Percentiles rank a stretch among this genome's conserved stretches.
phyloP scores from a whole-genome alignment of 441 rosid species.

The Isatis lusitanica region DNA sequence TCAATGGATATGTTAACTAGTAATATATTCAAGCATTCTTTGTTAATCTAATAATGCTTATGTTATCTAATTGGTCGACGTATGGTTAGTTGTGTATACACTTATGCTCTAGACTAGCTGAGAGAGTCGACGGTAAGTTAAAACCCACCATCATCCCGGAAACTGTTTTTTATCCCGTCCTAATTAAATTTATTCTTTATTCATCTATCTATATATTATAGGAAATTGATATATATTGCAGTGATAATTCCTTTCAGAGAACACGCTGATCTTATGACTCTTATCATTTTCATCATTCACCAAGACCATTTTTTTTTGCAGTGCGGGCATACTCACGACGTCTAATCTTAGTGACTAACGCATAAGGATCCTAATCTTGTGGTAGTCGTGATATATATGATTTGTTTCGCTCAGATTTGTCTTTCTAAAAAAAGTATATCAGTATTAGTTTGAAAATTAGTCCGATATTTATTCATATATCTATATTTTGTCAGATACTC shows the following conservation, averaged over 20 bases:
- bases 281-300: background rate
- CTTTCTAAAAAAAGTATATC: background rate
- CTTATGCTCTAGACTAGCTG: background rate
- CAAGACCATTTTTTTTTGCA: background rate
- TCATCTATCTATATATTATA: background rate
- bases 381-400: background rate
- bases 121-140: background rate
- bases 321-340: background rate
- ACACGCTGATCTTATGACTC: background rate
- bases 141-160: background rate
- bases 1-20: slow-evolving; percentile 3
- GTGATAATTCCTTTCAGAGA: background rate
- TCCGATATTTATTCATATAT: background rate
- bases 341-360: background rate
- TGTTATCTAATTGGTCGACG: slow-evolving; percentile 11
- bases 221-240: background rate
- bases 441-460: background rate
- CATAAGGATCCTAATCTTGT: background rate
- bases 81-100: background rate
- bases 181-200: background rate
- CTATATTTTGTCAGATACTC: too few species aligned
- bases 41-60: background rate
- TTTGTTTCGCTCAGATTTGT: background rate
- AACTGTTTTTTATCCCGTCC: background rate
- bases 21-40: background rate